Conservation (phyloP, 306 rosid species). For the Hippophae gyantsensis region DNA sequence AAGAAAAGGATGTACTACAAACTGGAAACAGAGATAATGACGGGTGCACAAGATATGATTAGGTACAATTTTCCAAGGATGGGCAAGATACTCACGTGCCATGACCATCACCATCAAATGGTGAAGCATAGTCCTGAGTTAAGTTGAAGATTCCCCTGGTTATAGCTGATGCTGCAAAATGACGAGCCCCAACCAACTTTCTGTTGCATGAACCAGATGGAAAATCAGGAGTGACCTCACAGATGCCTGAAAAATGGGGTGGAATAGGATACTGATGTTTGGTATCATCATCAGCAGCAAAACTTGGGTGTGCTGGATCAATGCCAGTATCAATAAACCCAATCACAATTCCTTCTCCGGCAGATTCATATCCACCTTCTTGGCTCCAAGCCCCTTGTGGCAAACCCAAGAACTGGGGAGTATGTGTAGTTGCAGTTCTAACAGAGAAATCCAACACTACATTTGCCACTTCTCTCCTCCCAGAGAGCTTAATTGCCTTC, state of each 20-base stretch:
- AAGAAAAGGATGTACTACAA: not conserved
- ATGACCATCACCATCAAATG: constrained; percentile 97
- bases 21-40: not conserved
- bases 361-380: constrained; percentile 74
- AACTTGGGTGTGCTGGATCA: constrained; percentile 87
- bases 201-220: constrained; percentile 97
- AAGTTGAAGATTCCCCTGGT: constrained; percentile 84
- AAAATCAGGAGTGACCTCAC: constrained; percentile 93
- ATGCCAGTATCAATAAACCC: constrained; percentile 92
- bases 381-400: constrained; percentile 85
- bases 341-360: constrained; percentile 88
- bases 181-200: constrained; percentile 95
- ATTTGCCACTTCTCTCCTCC: constrained; percentile 77
- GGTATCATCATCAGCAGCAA: constrained; percentile 37
- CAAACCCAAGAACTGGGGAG: constrained; percentile 91
- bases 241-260: constrained; percentile 68
- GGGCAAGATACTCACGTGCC: constrained; percentile 76
- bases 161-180: constrained; percentile 97
- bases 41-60: not conserved
- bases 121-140: constrained; percentile 87
- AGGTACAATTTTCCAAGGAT: constrained; percentile 6
- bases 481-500: constrained; percentile 72
- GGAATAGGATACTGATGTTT: constrained; percentile 67
- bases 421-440: constrained; percentile 90
- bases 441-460: constrained; percentile 83